These are phyloP conservation scores for Cyberlindnera maritima DNA, from an alignment of 805 yeast species.

Conservation along the genomic window DNA sequence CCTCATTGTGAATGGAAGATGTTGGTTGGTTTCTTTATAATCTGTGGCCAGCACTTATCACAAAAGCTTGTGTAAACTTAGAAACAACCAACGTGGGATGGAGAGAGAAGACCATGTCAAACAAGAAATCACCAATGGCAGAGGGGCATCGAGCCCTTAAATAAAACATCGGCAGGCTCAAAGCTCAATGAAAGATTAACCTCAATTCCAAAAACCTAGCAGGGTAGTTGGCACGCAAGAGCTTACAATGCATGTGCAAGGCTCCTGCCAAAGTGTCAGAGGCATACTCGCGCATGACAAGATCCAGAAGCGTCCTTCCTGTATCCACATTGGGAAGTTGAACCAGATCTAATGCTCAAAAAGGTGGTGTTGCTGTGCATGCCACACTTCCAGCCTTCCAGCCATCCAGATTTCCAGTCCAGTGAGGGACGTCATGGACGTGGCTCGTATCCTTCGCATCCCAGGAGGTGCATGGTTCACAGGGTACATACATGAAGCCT, in stretches of 20 bases:
- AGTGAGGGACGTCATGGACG: too few species aligned
- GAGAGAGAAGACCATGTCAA: background rate
- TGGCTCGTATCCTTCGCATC: too few species aligned
- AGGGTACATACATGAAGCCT: too few species aligned
- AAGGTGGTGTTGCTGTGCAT: too few species aligned
- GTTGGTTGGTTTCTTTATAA: background rate
- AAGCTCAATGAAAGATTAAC: background rate
- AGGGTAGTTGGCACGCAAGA: background rate
- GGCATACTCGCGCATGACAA: background rate
- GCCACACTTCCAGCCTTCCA: too few species aligned
- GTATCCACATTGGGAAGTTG: background rate
- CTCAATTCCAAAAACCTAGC: background rate
- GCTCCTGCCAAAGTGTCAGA: background rate
- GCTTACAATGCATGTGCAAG: background rate
- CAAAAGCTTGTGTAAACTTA: background rate
- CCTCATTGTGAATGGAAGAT: conserved; percentile 3
- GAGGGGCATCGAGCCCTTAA: background rate
- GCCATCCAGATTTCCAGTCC: too few species aligned
- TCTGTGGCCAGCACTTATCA: conserved; percentile 1
- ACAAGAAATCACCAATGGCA: background rate
- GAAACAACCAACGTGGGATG: background rate
- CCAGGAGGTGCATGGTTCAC: too few species aligned
- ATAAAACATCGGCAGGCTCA: background rate
- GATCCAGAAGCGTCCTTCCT: background rate
- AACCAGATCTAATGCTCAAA: too few species aligned